These are phyloP conservation scores for Brassica incana DNA, from an alignment of 345 rosid species.

Conservation along the genomic window DNA sequence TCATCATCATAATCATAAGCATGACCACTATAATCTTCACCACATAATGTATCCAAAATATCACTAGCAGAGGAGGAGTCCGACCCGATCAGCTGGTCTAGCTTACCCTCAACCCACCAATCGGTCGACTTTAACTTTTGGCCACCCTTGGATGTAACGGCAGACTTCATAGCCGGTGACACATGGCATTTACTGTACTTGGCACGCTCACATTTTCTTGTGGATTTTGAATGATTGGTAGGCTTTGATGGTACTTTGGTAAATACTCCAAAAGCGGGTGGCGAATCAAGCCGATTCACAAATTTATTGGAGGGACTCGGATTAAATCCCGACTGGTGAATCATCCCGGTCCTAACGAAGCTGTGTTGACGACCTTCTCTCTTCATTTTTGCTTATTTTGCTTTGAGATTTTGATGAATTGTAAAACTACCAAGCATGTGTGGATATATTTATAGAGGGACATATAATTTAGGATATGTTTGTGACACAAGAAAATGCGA, in stretches of 20 bases:
- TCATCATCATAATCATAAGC: not conserved
- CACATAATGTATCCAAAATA: constrained; percentile 5
- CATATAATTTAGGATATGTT: not conserved
- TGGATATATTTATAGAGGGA: not conserved
- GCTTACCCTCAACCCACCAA: constrained; percentile 21
- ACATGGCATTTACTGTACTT: constrained; percentile 24
- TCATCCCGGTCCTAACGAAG: constrained; percentile 9
- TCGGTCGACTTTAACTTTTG: not conserved
- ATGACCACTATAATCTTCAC: constrained; percentile 9
- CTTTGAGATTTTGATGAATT: not conserved
- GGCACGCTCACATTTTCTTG: not conserved
- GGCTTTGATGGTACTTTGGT: constrained; percentile 25
- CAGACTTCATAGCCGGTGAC: constrained; percentile 9
- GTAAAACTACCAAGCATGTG: not conserved
- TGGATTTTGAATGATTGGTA: constrained; percentile 23
- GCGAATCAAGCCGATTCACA: constrained; percentile 8
- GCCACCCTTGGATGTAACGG: constrained; percentile 16
- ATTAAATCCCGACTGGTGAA: not conserved
- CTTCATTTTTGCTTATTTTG: not conserved
- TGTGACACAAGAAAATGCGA: not conserved
- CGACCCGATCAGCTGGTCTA: constrained; percentile 17
- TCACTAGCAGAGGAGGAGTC: not conserved
- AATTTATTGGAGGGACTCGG: not conserved
- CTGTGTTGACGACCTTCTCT: not conserved
- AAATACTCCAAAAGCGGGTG: constrained; percentile 10